Evolutionary conservation across 2,329 filamentous ascomycete species (phyloP).

Genomic region (Aspergillus neoniger): DNA sequence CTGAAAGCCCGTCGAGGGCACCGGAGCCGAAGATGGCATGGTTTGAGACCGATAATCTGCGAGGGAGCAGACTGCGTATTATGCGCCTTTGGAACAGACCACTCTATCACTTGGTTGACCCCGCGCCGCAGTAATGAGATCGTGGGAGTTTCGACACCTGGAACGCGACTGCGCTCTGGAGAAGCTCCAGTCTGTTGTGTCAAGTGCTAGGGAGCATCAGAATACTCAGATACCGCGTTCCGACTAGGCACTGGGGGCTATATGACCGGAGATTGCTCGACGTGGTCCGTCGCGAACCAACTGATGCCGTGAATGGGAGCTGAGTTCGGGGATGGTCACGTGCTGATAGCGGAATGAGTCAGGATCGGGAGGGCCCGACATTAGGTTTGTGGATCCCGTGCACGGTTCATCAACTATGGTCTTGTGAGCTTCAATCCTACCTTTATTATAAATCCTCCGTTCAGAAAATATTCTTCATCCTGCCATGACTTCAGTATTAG

Average conservation of each 20-base stretch:
- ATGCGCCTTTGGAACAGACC: not conserved
- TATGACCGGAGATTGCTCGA: not conserved
- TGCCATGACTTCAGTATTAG: no score
- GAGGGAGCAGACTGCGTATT: not conserved
- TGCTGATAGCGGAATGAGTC: constrained; percentile 16
- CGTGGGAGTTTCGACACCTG: not conserved
- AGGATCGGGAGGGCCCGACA: not conserved
- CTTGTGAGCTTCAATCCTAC: no score
- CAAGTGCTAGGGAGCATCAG: not conserved
- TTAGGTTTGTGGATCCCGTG: no score
- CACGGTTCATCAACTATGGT: no score
- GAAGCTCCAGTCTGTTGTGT: not conserved
- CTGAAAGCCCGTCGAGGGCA: constrained; percentile 61
- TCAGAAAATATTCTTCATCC: no score
- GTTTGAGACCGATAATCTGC: not conserved
- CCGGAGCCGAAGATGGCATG: constrained; percentile 36
- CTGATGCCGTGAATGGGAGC: not conserved
- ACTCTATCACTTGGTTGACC: not conserved
- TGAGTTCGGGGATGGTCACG: not conserved
- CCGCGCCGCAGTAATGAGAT: not conserved
- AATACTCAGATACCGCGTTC: not conserved
- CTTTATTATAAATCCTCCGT: no score
- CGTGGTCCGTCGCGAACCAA: not conserved
- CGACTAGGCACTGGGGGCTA: not conserved
- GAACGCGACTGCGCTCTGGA: no score